Percentiles rank a stretch among this genome's conserved stretches.
Evolutionary conservation across 352 stramenopile genomes (phyloP).

Genomic region (Phytophthora hibernalis): DNA sequence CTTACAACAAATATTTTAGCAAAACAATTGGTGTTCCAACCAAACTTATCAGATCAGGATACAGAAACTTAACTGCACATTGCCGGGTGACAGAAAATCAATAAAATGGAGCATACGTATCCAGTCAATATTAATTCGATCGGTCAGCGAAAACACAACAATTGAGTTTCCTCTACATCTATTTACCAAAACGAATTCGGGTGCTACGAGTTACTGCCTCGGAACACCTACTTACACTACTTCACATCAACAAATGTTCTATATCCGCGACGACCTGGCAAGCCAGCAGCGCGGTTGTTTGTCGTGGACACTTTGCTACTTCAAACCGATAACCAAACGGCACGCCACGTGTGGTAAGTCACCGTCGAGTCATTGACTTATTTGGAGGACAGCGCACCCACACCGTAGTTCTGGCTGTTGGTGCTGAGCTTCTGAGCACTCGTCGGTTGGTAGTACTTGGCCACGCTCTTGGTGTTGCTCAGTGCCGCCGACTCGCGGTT

Average conservation of each 20-base stretch:
- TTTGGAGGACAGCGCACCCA: conserved; percentile 18
- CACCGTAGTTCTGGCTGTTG: conserved; percentile 32
- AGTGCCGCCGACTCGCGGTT: conserved; percentile 20
- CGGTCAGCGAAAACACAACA: too few species aligned
- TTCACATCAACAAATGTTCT: conserved; percentile 1
- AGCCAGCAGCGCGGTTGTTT: neutral
- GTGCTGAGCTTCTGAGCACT: conserved; percentile 18
- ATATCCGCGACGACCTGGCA: neutral
- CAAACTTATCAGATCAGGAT: too few species aligned
- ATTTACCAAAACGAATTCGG: too few species aligned
- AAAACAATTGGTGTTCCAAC: too few species aligned
- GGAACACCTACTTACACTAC: neutral
- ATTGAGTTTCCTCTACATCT: too few species aligned
- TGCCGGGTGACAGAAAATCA: too few species aligned
- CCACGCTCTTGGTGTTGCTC: conserved; percentile 18
- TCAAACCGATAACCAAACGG: conserved; percentile 10
- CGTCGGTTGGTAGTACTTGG: conserved; percentile 18
- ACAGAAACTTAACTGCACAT: too few species aligned
- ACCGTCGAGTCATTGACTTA: neutral
- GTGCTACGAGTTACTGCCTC: neutral
- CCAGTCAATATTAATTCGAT: too few species aligned
- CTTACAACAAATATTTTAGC: too few species aligned
- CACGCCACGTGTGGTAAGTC: neutral
- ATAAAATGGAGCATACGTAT: too few species aligned
- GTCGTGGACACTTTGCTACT: conserved; percentile 1